Evolutionary conservation across 148 eudicot genomes (phyloP).

Genomic region (Agrostemma githago): DNA sequence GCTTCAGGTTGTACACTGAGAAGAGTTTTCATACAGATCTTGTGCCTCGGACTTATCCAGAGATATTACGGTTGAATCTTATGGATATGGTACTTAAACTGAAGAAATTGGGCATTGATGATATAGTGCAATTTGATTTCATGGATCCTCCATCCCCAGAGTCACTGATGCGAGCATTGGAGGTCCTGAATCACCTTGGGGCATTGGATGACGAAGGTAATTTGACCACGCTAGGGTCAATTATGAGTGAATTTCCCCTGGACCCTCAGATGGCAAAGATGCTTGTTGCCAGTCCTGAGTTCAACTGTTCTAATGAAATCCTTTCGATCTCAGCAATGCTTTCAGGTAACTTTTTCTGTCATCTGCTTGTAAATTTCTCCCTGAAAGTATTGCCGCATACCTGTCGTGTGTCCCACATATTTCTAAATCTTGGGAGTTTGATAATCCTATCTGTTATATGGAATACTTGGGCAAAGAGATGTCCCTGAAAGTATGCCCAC

Average conservation of each 20-base stretch:
- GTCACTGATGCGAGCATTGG: slow-evolving; percentile 83
- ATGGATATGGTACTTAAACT: slow-evolving; percentile 79
- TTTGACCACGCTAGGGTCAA: slow-evolving; percentile 67
- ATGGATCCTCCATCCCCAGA: slow-evolving; percentile 97
- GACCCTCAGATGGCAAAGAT: slow-evolving; percentile 90
- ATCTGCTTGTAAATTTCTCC: background rate
- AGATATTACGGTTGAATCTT: slow-evolving; percentile 75
- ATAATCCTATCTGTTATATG: background rate
- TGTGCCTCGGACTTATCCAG: slow-evolving; percentile 83
- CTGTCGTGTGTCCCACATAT: background rate
- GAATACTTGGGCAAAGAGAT: background rate
- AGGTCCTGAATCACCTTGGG: slow-evolving; percentile 77
- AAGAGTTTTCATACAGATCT: slow-evolving; percentile 76
- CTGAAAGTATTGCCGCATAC: slow-evolving; percentile 14
- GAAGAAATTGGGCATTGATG: slow-evolving; percentile 90
- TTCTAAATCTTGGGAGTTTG: background rate
- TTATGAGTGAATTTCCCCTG: slow-evolving; percentile 82
- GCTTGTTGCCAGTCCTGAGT: slow-evolving; percentile 76
- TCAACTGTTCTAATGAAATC: slow-evolving; percentile 77
- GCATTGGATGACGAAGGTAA: slow-evolving; percentile 87
- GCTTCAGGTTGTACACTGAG: slow-evolving; percentile 70
- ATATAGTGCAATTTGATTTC: slow-evolving; percentile 88
- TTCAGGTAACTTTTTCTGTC: slow-evolving; percentile 44
- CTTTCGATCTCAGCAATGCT: slow-evolving; percentile 90
- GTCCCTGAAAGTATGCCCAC: background rate